Evolutionary conservation across 495 filamentous ascomycete genomes (phyloP).

Genomic region (Xylaria intraflava): DNA sequence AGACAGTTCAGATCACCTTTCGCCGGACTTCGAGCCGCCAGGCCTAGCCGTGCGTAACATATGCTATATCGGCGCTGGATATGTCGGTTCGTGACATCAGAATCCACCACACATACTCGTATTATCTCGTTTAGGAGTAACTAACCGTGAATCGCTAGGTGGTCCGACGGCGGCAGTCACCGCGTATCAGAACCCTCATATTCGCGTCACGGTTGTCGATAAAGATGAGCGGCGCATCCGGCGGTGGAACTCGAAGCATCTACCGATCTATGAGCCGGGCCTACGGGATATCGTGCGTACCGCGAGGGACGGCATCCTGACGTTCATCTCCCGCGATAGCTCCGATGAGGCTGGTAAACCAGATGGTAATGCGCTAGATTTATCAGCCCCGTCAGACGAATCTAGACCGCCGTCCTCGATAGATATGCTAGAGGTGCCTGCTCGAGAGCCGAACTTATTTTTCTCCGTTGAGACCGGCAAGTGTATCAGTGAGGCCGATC

Average conservation of each 20-base stretch:
- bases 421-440: constrained; percentile 9
- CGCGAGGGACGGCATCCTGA: constrained; percentile 50
- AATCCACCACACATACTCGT: constrained; percentile 18
- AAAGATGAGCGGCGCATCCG: constrained; percentile 56
- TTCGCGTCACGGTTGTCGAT: constrained; percentile 68
- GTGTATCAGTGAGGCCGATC: constrained; percentile 60
- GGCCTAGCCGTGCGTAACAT: constrained; percentile 43
- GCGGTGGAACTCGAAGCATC: constrained; percentile 63
- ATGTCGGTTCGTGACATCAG: constrained; percentile 46
- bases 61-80: constrained; percentile 59
- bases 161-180: constrained; percentile 72
- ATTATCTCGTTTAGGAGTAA: background rate
- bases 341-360: constrained; percentile 11
- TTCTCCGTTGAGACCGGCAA: constrained; percentile 62
- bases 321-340: constrained; percentile 24
- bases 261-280: constrained; percentile 74
- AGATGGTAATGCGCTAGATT: background rate
- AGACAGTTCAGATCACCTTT: constrained; percentile 37
- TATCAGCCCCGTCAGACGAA: constrained; percentile 21
- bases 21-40: constrained; percentile 15
- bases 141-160: constrained; percentile 33
- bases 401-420: constrained; percentile 10
- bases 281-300: constrained; percentile 59
- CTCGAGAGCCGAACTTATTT: constrained; percentile 55
- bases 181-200: constrained; percentile 61